These are phyloP conservation scores for Annulohypoxylon truncatum DNA, from an alignment of 2,329 filamentous ascomycete species.

Conservation along the genomic window DNA sequence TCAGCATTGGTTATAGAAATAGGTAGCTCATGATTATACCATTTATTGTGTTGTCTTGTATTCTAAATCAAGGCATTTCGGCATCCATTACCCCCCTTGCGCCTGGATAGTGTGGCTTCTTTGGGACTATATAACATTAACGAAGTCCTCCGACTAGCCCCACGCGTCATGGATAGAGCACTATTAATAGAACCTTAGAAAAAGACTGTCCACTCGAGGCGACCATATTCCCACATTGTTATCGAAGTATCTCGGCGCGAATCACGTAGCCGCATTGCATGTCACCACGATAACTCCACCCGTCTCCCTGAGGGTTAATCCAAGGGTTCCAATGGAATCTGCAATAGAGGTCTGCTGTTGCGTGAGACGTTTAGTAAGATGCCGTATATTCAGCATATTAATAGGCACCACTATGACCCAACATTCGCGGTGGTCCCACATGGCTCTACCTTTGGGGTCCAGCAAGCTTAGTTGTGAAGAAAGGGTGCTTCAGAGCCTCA, in stretches of 20 bases:
- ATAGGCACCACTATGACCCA: neutral
- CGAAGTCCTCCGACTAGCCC: neutral
- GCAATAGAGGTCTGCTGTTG: neutral
- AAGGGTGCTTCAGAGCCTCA: constrained; percentile 90
- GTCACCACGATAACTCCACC: constrained; percentile 2
- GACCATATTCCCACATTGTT: neutral
- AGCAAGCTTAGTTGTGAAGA: constrained; percentile 69
- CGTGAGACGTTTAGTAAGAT: neutral
- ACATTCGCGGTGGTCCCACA: constrained; percentile 9
- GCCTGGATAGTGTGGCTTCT: neutral
- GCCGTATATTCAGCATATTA: neutral
- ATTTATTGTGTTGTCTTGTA: constrained; percentile 12
- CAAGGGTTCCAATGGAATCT: neutral
- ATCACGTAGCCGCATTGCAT: neutral
- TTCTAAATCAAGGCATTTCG: neutral
- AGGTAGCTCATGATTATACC: neutral
- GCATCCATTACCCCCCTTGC: constrained; percentile 1
- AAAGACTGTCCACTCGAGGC: neutral
- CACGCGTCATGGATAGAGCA: neutral
- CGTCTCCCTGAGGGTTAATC: constrained; percentile 8
- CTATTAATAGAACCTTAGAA: neutral
- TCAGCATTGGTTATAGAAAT: neutral
- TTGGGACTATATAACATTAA: neutral
- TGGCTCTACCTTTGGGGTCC: constrained; percentile 40
- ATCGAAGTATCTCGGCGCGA: neutral